Base-by-base conservation (phyloP, 441 rosid species). In the Adansonia rubrostipa region DNA sequence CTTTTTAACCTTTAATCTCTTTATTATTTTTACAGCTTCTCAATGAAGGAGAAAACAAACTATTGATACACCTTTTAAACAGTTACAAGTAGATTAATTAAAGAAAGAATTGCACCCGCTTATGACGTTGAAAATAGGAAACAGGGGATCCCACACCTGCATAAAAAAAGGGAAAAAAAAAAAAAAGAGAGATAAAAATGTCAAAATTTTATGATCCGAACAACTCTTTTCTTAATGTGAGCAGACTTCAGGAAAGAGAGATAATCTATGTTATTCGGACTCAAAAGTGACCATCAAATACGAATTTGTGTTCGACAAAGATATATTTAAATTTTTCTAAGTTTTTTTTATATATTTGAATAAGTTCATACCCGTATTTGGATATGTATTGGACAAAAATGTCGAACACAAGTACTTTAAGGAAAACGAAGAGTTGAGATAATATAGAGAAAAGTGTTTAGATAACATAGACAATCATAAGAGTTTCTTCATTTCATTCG, bases 31-130 rank as follows among this genome's bases (percentile, higher is more conserved):
- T 81, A 89, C 92, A 87, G 82, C 83, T 67, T 72, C 80, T 3
- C 19, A 71, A 79, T 81, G 76, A 80, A 85, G 66, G 60, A 72
- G 33, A 28, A 74, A 64, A 33, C 78, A 78, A 80, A 45, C 82
- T 78, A 80, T 76, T 3, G 77, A 83, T 77, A 82, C 82, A 78
- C 85, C 85, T 67, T 82, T 63, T 79, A 62, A 80, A 83, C 82
- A 78, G 82, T 83, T 90, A 87, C 87, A 83, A 89, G 87, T 88
- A 88, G 64, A 73, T 62, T 79, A 88, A 86, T 76, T 77, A 88
- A 88, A 86, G 14, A 89, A 92, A 88, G 90, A 90, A 92, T 88
- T 69, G 82, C 86, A 82, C 70, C 82, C 80, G 48, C 75, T 80
- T 80, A 74, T 83, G 71, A 77, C 71, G 77, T 54, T 47, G 83